A percentile compares a stretch with the other conserved stretches of the same genome.
These are phyloP conservation scores for Eucalyptus fibrosa DNA, from an alignment of 345 rosid species.

Conservation along the genomic window DNA sequence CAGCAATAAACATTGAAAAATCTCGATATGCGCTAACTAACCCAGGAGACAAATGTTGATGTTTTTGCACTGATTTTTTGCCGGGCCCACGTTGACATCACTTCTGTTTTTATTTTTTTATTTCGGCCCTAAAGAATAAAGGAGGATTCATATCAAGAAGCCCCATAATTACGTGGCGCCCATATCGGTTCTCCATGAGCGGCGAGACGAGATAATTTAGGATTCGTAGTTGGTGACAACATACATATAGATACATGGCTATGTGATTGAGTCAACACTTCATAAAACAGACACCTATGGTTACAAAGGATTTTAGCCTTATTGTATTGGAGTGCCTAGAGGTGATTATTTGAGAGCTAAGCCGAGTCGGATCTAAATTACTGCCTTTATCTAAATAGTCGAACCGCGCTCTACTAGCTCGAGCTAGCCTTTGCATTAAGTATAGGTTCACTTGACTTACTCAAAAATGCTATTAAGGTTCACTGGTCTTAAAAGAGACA, in stretches of 20 bases:
- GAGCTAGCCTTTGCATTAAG: not conserved
- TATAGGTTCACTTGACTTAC: not conserved
- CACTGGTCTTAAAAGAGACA: not conserved
- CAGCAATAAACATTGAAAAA: not conserved
- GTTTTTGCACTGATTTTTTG: not conserved
- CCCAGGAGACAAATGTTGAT: not conserved
- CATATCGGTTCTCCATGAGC: not conserved
- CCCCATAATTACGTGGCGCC: not conserved
- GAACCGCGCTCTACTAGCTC: not conserved
- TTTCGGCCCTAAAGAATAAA: not conserved
- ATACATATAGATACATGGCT: not conserved
- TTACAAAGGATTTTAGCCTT: not conserved
- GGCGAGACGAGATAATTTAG: not conserved
- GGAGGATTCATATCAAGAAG: not conserved
- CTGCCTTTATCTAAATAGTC: rapidly evolving
- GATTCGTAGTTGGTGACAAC: not conserved
- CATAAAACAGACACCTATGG: not conserved
- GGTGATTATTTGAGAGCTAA: not conserved
- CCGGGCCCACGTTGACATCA: not conserved
- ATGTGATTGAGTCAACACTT: not conserved
- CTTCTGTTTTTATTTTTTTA: not conserved
- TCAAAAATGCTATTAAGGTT: not conserved
- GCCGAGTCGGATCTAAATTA: not conserved
- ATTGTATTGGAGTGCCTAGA: not conserved
- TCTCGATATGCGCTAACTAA: not conserved